Conservation (phyloP, 345 rosid genomes). For the Hypericum perforatum region DNA sequence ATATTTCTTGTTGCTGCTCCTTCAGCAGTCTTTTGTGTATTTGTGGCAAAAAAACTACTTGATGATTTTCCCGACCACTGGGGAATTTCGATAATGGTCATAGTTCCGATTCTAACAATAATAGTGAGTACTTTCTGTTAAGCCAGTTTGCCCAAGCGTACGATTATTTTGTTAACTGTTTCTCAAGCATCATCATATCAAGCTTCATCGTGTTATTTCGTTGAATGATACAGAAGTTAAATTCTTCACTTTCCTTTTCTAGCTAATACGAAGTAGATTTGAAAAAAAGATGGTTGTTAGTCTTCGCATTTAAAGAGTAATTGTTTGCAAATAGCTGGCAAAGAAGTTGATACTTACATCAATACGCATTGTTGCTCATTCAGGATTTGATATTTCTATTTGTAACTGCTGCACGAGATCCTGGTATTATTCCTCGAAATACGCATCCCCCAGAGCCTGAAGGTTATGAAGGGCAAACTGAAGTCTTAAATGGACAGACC, state of each 20-base stretch:
- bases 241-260: too few species aligned
- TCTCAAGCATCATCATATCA: too few species aligned
- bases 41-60: slow-evolving; percentile 88
- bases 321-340: too few species aligned
- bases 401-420: slow-evolving; percentile 87
- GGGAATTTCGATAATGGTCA: slow-evolving; percentile 66
- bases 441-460: slow-evolving; percentile 95
- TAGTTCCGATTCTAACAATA: slow-evolving; percentile 55
- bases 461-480: slow-evolving; percentile 44
- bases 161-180: too few species aligned
- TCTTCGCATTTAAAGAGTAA: too few species aligned
- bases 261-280: too few species aligned
- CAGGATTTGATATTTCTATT: slow-evolving; percentile 82
- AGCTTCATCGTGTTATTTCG: too few species aligned
- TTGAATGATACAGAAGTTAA: too few species aligned
- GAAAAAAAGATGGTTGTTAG: too few species aligned
- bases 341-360: too few species aligned
- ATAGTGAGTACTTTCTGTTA: too few species aligned
- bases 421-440: slow-evolving; percentile 88
- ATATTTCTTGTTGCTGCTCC: slow-evolving; percentile 67
- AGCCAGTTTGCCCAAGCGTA: too few species aligned
- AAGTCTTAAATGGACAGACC: slow-evolving; percentile 37
- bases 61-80: slow-evolving; percentile 75
- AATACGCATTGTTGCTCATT: slow-evolving; percentile 11
- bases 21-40: slow-evolving; percentile 64